Conservation (phyloP, 2,329 filamentous ascomycete genomes). For the Elsinoe fawcettii region DNA sequence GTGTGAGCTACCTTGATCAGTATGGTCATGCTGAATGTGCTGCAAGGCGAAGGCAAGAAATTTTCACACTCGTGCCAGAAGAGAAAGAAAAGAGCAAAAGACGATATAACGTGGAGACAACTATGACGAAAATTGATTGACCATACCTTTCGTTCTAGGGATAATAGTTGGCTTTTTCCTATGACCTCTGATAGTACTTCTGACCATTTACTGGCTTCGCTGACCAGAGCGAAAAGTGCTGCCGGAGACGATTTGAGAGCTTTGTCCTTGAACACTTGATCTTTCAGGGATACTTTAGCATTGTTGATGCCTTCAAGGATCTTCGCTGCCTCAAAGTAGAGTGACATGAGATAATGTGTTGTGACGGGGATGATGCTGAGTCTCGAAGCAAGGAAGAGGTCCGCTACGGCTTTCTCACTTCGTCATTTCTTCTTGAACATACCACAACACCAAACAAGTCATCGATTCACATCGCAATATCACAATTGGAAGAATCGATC, state of each 20-base stretch:
- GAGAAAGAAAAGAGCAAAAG: background rate
- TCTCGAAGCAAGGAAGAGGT: background rate
- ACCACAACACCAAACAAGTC: too few species aligned
- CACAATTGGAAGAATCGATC: too few species aligned
- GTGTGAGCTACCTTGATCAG: constrained; percentile 56
- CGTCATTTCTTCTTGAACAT: too few species aligned
- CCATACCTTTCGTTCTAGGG: constrained; percentile 73
- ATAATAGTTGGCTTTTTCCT: constrained; percentile 66
- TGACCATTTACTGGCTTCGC: constrained; percentile 89
- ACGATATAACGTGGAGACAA: too few species aligned
- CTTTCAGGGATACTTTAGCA: constrained; percentile 78
- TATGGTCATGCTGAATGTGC: constrained; percentile 5
- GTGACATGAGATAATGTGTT: constrained; percentile 58
- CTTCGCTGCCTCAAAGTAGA: constrained; percentile 85
- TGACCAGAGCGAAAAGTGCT: constrained; percentile 79
- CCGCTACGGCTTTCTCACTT: too few species aligned
- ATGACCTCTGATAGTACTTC: constrained; percentile 79
- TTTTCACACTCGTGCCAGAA: background rate
- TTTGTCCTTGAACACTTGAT: constrained; percentile 68
- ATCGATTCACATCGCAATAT: too few species aligned
- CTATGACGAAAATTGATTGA: background rate
- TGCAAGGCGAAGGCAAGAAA: background rate
- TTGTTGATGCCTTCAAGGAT: constrained; percentile 58
- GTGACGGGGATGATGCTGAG: background rate
- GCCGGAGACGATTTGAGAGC: constrained; percentile 67